Base-by-base conservation (phyloP, 225 moss, liverwort and hornwort species). In the Neckera pumila region DNA sequence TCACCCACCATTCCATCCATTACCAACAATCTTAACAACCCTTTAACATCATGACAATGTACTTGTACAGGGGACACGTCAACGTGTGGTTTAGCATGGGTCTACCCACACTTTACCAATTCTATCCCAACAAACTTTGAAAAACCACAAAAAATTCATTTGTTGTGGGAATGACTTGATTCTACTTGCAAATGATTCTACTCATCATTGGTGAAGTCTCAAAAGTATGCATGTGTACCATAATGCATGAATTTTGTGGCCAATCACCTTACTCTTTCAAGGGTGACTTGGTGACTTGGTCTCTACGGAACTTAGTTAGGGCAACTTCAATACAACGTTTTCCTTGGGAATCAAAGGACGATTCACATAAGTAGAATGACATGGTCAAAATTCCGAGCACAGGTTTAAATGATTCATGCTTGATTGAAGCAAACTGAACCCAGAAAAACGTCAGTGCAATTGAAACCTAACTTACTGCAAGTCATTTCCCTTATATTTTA, bases 51-150 rank as follows among this genome's bases (percentile, higher is more conserved):
- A 34, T 65, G 65, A 65, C 65, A 65, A 63, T 65, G 36, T 5
- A 65, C 9, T 33, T 33, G 17, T 3, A 0, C 0, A 64, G 17
- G 17, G 64, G 1, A 64, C 64, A 34, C 5, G 0, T 65, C 5
- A 19, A 2, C 3, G 2, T 36, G 3, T 36, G 2, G 1, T 66
- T 20, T 36, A 66, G 6, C 6, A 36, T 36, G 2, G 9, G 20
- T 36, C 36, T 36, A 20, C 6, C 10, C 1, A 36, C 6, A 3
- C 6, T 36, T 2, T 36, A 66, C 20, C 36, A 66, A 66, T 66
- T 66, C 20, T 1, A 3, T 64, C 36, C 11, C 36, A 20, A 66
- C 20, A 66, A 19, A 20, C 36, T 66, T 65, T 36, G 1, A 66
- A 20, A 11, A 66, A 20, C 2, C 4, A 66, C 6, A 66, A 6